Percentiles rank a stretch among this genome's conserved stretches.
These are phyloP conservation scores for Nematocida ironsii DNA, from an alignment of 371 early-diverging fungal genomes.

Conservation along the genomic window DNA sequence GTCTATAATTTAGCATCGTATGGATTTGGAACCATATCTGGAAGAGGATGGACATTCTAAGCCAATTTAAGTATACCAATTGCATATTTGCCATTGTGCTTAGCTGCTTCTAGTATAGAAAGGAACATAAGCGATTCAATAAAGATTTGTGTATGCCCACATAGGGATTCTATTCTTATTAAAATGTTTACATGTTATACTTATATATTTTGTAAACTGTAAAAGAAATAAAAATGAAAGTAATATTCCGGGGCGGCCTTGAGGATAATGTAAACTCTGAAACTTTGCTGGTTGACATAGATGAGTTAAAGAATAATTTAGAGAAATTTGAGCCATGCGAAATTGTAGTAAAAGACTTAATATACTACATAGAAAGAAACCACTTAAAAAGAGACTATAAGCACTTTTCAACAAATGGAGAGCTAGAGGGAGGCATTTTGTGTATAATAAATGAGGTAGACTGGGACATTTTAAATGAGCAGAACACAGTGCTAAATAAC, in stretches of 20 bases:
- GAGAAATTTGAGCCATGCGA: not conserved
- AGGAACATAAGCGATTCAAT: too few species aligned
- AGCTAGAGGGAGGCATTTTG: conserved; percentile 52
- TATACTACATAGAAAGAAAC: conserved; percentile 34
- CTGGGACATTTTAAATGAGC: conserved; percentile 28
- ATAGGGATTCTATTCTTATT: not conserved
- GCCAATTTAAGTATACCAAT: not conserved
- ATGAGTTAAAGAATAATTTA: not conserved
- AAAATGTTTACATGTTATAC: not conserved
- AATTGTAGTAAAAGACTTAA: conserved; percentile 19
- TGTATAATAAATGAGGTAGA: conserved; percentile 49
- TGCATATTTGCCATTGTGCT: too few species aligned
- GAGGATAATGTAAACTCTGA: conserved; percentile 46
- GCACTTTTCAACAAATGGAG: conserved; percentile 34
- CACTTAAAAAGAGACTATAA: conserved; percentile 26
- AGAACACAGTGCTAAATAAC: conserved; percentile 19
- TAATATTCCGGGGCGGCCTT: conserved; percentile 52
- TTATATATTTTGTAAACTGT: not conserved
- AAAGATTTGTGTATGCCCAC: too few species aligned
- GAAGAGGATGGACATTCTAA: not conserved
- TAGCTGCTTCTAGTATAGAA: too few species aligned
- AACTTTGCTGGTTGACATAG: conserved; percentile 8
- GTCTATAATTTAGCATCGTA: not conserved
- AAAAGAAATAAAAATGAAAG: conserved; percentile 30
- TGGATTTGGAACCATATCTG: not conserved